phyloP scores from a whole-genome alignment of 1,139 yeast genomes.

The Taphrina betulina region DNA sequence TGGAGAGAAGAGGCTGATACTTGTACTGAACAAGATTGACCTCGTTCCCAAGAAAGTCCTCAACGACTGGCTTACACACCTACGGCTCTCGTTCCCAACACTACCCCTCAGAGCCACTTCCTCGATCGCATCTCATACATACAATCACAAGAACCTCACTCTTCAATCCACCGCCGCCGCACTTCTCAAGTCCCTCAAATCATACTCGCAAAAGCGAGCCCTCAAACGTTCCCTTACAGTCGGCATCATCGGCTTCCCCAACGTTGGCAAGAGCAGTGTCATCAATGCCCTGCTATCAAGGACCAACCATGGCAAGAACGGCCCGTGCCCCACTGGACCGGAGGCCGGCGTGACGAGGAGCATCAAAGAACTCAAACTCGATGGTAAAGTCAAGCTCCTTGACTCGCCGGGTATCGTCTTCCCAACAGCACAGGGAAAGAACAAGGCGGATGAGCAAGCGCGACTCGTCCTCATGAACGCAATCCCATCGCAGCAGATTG shows the following conservation, averaged over 20 bases:
- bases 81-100: slow-evolving; percentile 84
- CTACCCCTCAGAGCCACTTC: slow-evolving; percentile 66
- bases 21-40: slow-evolving; percentile 87
- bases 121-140: slow-evolving; percentile 65
- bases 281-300: slow-evolving; percentile 85
- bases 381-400: slow-evolving; percentile 78
- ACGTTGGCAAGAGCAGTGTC: slow-evolving; percentile 91
- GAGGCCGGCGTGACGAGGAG: slow-evolving; percentile 96
- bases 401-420: slow-evolving; percentile 98
- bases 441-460: slow-evolving; percentile 72
- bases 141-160: slow-evolving; percentile 65
- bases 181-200: slow-evolving; percentile 75
- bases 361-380: slow-evolving; percentile 87
- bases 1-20: slow-evolving; percentile 77
- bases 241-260: slow-evolving; percentile 96
- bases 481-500: slow-evolving; percentile 79
- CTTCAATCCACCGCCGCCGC: slow-evolving; percentile 70
- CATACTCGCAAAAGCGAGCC: slow-evolving; percentile 78
- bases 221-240: slow-evolving; percentile 89
- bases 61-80: slow-evolving; percentile 77
- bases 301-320: slow-evolving; percentile 58
- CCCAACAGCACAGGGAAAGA: slow-evolving; percentile 64
- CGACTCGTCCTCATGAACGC: slow-evolving; percentile 86
- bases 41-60: slow-evolving; percentile 81
- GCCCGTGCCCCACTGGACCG: slow-evolving; percentile 94